phyloP scores from a whole-genome alignment of 352 stramenopile genomes.

The Globisporangium nodosum region DNA sequence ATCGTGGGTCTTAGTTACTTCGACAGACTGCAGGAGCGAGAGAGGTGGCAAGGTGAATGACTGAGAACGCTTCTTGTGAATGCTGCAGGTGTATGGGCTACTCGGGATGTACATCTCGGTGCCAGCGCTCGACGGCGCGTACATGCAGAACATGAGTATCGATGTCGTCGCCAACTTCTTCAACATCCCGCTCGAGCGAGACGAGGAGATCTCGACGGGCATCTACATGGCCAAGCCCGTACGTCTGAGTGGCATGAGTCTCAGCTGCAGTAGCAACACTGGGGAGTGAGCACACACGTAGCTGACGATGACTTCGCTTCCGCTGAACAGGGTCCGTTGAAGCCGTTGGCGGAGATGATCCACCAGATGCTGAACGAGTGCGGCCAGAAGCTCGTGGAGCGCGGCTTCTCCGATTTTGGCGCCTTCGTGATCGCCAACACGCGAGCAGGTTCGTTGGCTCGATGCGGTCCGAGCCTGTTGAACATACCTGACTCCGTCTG shows the following conservation, averaged over 20 bases:
- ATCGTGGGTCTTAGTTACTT: conserved; percentile 34
- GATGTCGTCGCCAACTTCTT: conserved; percentile 73
- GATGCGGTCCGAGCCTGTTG: too few species aligned
- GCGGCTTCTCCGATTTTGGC: conserved; percentile 56
- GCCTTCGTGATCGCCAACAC: conserved; percentile 68
- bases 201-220: conserved; percentile 64
- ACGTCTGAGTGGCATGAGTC: not conserved
- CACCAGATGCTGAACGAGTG: conserved; percentile 51
- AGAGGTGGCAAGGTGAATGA: not conserved
- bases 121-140: conserved; percentile 53
- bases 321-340: conserved; percentile 43
- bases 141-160: conserved; percentile 53
- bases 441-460: conserved; percentile 7
- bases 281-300: not conserved
- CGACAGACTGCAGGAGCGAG: not conserved
- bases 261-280: not conserved
- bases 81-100: conserved; percentile 63
- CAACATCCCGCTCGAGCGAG: conserved; percentile 57
- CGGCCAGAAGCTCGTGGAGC: conserved; percentile 49
- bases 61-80: not conserved
- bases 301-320: too few species aligned
- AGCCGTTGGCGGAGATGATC: conserved; percentile 62
- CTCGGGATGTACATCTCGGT: conserved; percentile 82
- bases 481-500: too few species aligned
- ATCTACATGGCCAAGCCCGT: conserved; percentile 83